phyloP scores from a whole-genome alignment of 2,329 filamentous ascomycete species.

The Neofusicoccum parvum region DNA sequence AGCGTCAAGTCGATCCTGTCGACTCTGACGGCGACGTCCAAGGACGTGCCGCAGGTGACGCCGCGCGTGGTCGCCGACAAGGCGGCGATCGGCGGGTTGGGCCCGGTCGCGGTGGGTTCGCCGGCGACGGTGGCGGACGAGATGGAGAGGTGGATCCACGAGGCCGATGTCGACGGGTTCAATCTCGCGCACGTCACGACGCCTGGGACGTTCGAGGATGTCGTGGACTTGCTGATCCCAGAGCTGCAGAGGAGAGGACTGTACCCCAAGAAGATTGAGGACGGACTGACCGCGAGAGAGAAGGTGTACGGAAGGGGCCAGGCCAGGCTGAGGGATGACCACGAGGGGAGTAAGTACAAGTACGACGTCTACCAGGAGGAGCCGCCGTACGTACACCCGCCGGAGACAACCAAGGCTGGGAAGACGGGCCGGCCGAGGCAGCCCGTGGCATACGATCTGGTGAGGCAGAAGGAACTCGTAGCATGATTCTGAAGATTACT shows the following conservation, averaged over 20 bases:
- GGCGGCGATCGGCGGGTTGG: conserved; percentile 30
- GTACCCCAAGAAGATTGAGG: conserved; percentile 31
- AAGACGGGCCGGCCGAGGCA: background rate
- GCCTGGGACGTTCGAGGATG: conserved; percentile 44
- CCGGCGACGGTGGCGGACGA: conserved; percentile 49
- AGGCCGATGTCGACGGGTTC: conserved; percentile 44
- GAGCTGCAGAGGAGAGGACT: conserved; percentile 40
- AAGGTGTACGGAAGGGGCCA: conserved; percentile 66
- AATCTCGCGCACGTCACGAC: conserved; percentile 47
- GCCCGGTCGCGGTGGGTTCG: conserved; percentile 39
- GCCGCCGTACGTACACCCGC: conserved; percentile 31
- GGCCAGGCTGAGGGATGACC: conserved; percentile 58
- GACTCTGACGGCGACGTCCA: conserved; percentile 36
- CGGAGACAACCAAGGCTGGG: background rate
- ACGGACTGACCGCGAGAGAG: conserved; percentile 48
- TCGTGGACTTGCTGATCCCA: conserved; percentile 40
- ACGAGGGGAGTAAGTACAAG: conserved; percentile 61
- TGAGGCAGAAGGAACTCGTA: conserved; percentile 12
- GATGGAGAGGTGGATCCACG: conserved; percentile 48
- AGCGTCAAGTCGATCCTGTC: conserved; percentile 37
- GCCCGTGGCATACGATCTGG: conserved; percentile 3
- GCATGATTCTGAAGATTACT: background rate
- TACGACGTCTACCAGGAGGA: conserved; percentile 65
- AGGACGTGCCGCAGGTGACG: conserved; percentile 34
- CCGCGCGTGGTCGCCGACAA: conserved; percentile 35